Percentiles rank a stretch among this genome's conserved stretches.
phyloP scores from a whole-genome alignment of 352 stramenopile species.

The Thalassiosira sp. region DNA sequence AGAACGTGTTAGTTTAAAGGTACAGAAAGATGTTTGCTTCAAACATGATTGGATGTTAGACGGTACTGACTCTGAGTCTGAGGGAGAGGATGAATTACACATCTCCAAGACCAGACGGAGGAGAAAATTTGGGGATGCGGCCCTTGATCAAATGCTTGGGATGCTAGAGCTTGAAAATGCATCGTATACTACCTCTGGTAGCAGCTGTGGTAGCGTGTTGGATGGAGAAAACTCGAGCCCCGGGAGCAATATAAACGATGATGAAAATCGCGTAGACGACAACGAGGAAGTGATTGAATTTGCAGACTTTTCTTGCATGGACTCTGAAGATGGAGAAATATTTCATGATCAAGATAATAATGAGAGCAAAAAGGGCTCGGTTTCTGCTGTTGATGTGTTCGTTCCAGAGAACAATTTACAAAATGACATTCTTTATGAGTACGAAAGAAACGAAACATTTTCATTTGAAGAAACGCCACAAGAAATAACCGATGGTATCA shows the following conservation, averaged over 20 bases:
- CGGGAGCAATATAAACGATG: neutral
- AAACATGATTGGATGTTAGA: conserved; percentile 58
- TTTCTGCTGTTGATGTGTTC: conserved; percentile 1
- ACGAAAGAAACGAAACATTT: conserved; percentile 17
- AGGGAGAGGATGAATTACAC: conserved; percentile 11
- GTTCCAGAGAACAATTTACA: conserved; percentile 23
- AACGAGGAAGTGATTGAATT: conserved; percentile 34
- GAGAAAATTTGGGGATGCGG: conserved; percentile 35
- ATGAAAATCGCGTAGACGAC: conserved; percentile 1
- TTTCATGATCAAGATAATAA: conserved; percentile 2
- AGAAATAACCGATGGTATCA: neutral
- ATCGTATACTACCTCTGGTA: conserved; percentile 18
- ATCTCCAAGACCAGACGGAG: neutral
- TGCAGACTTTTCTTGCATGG: conserved; percentile 41
- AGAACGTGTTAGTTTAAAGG: neutral
- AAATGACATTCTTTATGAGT: conserved; percentile 31
- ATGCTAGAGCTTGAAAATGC: conserved; percentile 56
- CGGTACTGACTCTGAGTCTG: conserved; percentile 11
- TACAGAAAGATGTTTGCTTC: conserved; percentile 1
- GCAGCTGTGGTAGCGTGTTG: conserved; percentile 5
- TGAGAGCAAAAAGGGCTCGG: neutral
- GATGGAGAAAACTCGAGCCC: neutral
- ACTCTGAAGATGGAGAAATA: conserved; percentile 2
- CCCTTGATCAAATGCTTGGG: conserved; percentile 43
- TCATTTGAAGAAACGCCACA: conserved; percentile 3